phyloP scores from a whole-genome alignment of 2,329 filamentous ascomycete species.

The Cladosporium sp. region DNA sequence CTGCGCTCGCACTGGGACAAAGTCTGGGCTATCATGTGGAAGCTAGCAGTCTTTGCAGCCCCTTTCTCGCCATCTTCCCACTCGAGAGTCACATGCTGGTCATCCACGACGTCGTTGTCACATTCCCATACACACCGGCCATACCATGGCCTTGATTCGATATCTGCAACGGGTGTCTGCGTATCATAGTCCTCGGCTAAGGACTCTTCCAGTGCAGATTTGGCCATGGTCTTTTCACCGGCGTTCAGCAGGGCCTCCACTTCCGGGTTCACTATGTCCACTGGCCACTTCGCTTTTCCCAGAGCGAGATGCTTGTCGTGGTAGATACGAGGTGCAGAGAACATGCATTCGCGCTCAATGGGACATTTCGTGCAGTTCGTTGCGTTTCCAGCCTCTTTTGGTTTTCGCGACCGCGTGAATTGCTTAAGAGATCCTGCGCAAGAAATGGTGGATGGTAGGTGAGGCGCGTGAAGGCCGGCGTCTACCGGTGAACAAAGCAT shows the following conservation, averaged over 20 bases:
- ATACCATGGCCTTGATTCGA: slow-evolving; percentile 63
- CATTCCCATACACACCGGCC: slow-evolving; percentile 92
- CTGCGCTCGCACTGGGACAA: slow-evolving; percentile 81
- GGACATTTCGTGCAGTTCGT: slow-evolving; percentile 86
- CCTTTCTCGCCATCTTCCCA: slow-evolving; percentile 69
- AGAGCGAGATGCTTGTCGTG: slow-evolving; percentile 62
- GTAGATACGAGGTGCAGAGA: slow-evolving; percentile 82
- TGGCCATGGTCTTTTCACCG: slow-evolving; percentile 47
- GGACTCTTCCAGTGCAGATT: slow-evolving; percentile 44
- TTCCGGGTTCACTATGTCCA: slow-evolving; percentile 85
- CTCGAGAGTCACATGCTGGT: slow-evolving; percentile 80
- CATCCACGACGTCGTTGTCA: slow-evolving; percentile 91
- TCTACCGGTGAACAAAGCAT: slow-evolving; percentile 67
- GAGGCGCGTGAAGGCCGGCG: slow-evolving; percentile 44
- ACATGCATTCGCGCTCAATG: slow-evolving; percentile 70
- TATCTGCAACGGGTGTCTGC: slow-evolving; percentile 47
- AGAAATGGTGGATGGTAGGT: slow-evolving; percentile 70
- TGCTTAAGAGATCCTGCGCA: slow-evolving; percentile 74
- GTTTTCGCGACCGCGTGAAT: slow-evolving; percentile 74
- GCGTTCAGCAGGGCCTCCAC: slow-evolving; percentile 69
- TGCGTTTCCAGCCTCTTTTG: slow-evolving; percentile 64
- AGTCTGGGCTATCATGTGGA: slow-evolving; percentile 93
- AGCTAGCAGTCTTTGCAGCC: slow-evolving; percentile 76
- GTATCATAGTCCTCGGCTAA: slow-evolving; percentile 51
- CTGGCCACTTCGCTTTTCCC: slow-evolving; percentile 72